Evolutionary conservation across 2,329 filamentous ascomycete species (phyloP).

Genomic region (Neofusicoccum sp.): DNA sequence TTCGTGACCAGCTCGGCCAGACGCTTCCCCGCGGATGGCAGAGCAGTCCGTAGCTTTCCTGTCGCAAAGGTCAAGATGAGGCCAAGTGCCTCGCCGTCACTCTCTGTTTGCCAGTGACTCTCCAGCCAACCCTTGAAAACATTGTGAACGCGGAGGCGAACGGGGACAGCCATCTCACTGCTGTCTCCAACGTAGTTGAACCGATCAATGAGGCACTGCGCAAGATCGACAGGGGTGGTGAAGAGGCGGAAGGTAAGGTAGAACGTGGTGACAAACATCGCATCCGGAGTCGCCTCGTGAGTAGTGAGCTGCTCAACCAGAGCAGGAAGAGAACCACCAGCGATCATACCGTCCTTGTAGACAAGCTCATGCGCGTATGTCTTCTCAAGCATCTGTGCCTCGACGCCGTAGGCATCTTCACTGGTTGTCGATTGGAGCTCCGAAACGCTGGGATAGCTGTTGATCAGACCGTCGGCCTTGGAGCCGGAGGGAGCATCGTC

Average conservation of each 20-base stretch:
- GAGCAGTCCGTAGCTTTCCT: constrained; percentile 62
- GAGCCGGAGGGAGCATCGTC: constrained; percentile 59
- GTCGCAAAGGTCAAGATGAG: constrained; percentile 79
- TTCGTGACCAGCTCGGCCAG: constrained; percentile 76
- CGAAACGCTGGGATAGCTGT: constrained; percentile 64
- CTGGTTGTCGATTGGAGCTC: constrained; percentile 63
- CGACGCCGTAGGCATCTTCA: constrained; percentile 76
- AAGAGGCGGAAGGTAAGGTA: constrained; percentile 96
- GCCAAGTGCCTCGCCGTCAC: constrained; percentile 72
- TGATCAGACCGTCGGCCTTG: constrained; percentile 55
- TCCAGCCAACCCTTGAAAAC: constrained; percentile 97
- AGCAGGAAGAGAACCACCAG: constrained; percentile 84
- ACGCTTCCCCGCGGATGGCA: constrained; percentile 78
- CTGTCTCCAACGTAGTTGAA: constrained; percentile 89
- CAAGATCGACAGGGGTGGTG: constrained; percentile 74
- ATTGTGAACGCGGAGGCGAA: constrained; percentile 90
- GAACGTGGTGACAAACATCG: constrained; percentile 89
- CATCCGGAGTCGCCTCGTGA: constrained; percentile 88
- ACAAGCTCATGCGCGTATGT: constrained; percentile 90
- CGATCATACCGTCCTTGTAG: constrained; percentile 90
- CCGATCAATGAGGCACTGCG: constrained; percentile 79
- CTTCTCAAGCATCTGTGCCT: constrained; percentile 82
- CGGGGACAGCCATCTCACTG: constrained; percentile 70
- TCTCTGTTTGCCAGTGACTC: constrained; percentile 85
- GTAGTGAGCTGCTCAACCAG: constrained; percentile 92